Conservation (phyloP, 257 asterid species). For the Datura wrightii region DNA sequence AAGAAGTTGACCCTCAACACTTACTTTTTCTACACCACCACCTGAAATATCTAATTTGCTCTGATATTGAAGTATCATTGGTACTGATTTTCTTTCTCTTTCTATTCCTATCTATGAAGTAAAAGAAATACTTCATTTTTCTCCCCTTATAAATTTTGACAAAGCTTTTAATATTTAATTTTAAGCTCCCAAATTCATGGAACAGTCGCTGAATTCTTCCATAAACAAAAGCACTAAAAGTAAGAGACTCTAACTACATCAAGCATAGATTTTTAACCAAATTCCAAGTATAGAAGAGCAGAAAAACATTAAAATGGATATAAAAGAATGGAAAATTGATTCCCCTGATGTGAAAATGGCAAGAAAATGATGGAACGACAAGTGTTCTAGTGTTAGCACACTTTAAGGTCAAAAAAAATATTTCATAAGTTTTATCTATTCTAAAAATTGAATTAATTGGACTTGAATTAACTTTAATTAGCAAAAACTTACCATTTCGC, state of each 20-base stretch:
- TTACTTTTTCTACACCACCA: slow-evolving; percentile 49
- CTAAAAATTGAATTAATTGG: no score
- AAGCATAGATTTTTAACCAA: neutral
- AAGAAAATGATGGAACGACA: no score
- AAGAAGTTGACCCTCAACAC: slow-evolving; percentile 58
- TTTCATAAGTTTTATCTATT: no score
- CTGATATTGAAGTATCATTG: slow-evolving; percentile 48
- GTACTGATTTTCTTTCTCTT: slow-evolving; percentile 73
- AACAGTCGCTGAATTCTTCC: neutral
- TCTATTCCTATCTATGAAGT: slow-evolving; percentile 62
- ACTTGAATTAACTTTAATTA: no score
- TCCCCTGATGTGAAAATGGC: slow-evolving; percentile 32
- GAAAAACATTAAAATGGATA: neutral
- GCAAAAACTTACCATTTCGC: no score
- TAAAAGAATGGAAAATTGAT: neutral
- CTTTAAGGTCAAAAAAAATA: no score
- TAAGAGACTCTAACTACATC: neutral
- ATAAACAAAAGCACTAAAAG: neutral
- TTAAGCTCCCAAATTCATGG: slow-evolving; percentile 30
- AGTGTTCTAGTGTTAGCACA: no score
- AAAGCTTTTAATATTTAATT: slow-evolving; percentile 41
- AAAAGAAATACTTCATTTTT: slow-evolving; percentile 73
- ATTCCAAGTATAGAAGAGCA: neutral
- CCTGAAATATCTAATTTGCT: slow-evolving; percentile 51
- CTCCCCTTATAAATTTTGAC: no score